Conservation (phyloP, 345 rosid genomes). For the Eutrema japonicum region DNA sequence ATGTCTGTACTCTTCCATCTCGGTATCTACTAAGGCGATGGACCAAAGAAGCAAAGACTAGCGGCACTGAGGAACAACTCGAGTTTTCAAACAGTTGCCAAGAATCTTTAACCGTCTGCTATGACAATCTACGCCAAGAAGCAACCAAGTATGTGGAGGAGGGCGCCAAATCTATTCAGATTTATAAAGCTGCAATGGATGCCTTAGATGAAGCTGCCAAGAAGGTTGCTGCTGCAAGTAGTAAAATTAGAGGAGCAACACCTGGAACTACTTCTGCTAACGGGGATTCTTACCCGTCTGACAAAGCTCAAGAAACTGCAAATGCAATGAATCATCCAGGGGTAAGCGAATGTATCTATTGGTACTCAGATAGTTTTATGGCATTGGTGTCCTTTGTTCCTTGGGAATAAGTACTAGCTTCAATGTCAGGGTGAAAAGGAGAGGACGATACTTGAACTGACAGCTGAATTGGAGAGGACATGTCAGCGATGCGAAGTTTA, state of each 20-base stretch:
- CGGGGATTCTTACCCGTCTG: conserved; percentile 52
- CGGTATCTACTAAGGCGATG: conserved; percentile 71
- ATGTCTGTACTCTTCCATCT: conserved; percentile 73
- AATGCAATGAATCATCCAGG: conserved; percentile 45
- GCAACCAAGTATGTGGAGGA: conserved; percentile 80
- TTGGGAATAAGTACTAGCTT: conserved; percentile 23
- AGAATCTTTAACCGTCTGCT: conserved; percentile 61
- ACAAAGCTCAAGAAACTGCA: conserved; percentile 49
- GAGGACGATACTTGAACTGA: conserved; percentile 65
- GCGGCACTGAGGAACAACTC: conserved; percentile 49
- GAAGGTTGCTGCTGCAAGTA: conserved; percentile 60
- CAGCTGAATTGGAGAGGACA: conserved; percentile 63
- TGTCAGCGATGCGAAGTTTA: conserved; percentile 75
- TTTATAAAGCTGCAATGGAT: conserved; percentile 73
- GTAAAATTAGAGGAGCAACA: conserved; percentile 49
- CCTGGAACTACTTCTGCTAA: conserved; percentile 41
- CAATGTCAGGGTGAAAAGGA: conserved; percentile 68
- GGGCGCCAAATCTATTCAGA: conserved; percentile 74
- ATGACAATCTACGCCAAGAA: conserved; percentile 71
- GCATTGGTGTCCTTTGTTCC: conserved; percentile 1
- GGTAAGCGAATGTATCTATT: conserved; percentile 49
- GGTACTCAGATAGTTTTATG: conserved; percentile 13
- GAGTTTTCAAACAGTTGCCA: conserved; percentile 49
- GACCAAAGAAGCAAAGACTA: conserved; percentile 76
- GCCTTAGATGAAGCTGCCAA: conserved; percentile 72